phyloP scores from a whole-genome alignment of 768 basidiomycete genomes.

The Rhodotorula kratochvilovae region DNA sequence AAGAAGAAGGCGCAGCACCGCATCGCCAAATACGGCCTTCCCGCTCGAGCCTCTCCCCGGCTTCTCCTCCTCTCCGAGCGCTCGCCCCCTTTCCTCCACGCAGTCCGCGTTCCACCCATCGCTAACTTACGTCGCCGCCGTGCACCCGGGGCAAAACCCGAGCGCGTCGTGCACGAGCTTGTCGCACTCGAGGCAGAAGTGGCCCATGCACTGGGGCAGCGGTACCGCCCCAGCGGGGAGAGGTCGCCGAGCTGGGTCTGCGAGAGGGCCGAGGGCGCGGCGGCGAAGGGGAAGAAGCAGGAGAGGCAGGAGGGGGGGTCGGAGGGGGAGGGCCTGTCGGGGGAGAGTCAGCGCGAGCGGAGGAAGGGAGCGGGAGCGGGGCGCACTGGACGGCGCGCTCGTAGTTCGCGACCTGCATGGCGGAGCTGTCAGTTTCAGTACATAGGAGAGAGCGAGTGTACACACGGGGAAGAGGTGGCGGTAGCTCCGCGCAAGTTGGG shows the following conservation, averaged over 20 bases:
- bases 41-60: no score
- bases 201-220: constrained; percentile 74
- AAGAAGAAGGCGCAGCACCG: no score
- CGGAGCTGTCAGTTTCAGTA: neutral
- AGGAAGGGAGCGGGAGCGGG: neutral
- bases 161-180: constrained; percentile 91
- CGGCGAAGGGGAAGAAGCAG: constrained; percentile 61
- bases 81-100: no score
- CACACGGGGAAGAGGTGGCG: constrained; percentile 87
- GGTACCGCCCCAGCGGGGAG: constrained; percentile 79
- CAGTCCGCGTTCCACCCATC: no score
- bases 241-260: constrained; percentile 59
- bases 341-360: constrained; percentile 40
- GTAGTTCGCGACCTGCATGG: constrained; percentile 23
- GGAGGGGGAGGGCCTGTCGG: constrained; percentile 22
- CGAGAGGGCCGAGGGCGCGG: constrained; percentile 42
- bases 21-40: no score
- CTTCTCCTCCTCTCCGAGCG: no score
- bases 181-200: constrained; percentile 95
- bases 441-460: neutral
- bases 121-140: neutral
- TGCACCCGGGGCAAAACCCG: constrained; percentile 76
- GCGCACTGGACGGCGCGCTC: neutral
- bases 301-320: constrained; percentile 61
- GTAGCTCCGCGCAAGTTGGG: constrained; percentile 92